phyloP scores from a whole-genome alignment of 129 eudicot species.

The Gnaphalium uliginosum region DNA sequence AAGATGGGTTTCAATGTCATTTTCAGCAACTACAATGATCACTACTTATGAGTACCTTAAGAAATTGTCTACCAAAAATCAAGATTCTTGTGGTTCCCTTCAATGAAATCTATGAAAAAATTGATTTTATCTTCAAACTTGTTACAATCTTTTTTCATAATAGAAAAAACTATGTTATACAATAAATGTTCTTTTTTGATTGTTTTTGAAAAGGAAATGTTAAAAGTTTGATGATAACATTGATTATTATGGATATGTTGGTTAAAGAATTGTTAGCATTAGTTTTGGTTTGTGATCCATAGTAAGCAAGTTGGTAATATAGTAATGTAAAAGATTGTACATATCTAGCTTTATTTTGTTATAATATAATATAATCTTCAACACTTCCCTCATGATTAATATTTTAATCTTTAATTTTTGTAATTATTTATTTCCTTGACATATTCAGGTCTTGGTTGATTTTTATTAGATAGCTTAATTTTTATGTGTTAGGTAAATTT shows the following conservation, averaged over 20 bases:
- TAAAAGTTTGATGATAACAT: slow-evolving; percentile 28
- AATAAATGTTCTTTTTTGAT: neutral
- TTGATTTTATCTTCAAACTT: slow-evolving; percentile 15
- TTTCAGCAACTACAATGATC: slow-evolving; percentile 85
- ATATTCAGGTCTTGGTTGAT: neutral
- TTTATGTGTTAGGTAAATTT: no score
- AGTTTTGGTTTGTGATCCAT: slow-evolving; percentile 1
- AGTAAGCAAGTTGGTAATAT: slow-evolving; percentile 2
- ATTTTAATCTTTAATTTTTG: neutral
- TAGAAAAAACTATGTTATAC: neutral
- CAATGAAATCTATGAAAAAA: slow-evolving; percentile 17
- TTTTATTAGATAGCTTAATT: no score
- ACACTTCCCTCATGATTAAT: neutral
- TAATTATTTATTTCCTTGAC: neutral
- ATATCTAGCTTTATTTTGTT: slow-evolving; percentile 15
- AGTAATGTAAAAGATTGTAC: slow-evolving; percentile 13
- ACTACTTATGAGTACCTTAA: slow-evolving; percentile 84
- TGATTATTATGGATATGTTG: neutral
- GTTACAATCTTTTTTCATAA: neutral
- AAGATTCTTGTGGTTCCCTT: slow-evolving; percentile 40
- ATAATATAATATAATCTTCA: slow-evolving; percentile 1
- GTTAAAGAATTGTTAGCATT: neutral
- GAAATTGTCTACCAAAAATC: slow-evolving; percentile 64
- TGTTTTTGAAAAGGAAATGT: neutral
- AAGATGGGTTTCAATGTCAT: slow-evolving; percentile 87